Evolutionary conservation across 257 asterid species (phyloP).

Genomic region (Solanum verrucosum): DNA sequence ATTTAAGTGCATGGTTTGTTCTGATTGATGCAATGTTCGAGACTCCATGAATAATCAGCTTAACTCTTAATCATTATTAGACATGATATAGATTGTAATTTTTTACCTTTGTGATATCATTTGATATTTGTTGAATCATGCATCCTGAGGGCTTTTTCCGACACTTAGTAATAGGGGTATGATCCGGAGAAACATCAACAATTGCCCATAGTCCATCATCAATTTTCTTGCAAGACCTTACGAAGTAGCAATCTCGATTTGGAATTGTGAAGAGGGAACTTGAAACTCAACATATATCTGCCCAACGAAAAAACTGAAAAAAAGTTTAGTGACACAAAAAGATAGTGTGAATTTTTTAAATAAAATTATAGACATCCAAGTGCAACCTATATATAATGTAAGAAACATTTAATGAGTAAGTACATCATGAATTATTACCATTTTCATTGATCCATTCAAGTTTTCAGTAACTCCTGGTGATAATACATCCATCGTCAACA

Average conservation of each 20-base stretch:
- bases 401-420: neutral
- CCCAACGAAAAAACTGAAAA: no score
- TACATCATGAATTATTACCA: constrained; percentile 14
- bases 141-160: constrained; percentile 52
- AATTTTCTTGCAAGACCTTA: constrained; percentile 23
- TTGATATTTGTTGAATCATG: constrained; percentile 28
- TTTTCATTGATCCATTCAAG: constrained; percentile 21
- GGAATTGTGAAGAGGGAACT: constrained; percentile 41
- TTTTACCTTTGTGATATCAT: constrained; percentile 37
- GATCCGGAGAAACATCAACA: constrained; percentile 45
- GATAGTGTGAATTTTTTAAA: neutral
- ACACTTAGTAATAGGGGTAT: neutral
- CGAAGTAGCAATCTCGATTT: constrained; percentile 26
- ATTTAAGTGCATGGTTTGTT: neutral
- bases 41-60: no score
- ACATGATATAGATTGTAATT: neutral
- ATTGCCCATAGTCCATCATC: constrained; percentile 33
- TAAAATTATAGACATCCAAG: no score
- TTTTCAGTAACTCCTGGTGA: no score
- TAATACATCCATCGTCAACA: constrained; percentile 20
- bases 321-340: neutral
- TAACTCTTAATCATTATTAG: no score
- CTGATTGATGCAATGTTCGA: no score
- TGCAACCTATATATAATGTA: neutral
- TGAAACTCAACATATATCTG: constrained; percentile 50